Conservation (phyloP, 805 yeast genomes). For the Nakazawaea anatomiae region DNA sequence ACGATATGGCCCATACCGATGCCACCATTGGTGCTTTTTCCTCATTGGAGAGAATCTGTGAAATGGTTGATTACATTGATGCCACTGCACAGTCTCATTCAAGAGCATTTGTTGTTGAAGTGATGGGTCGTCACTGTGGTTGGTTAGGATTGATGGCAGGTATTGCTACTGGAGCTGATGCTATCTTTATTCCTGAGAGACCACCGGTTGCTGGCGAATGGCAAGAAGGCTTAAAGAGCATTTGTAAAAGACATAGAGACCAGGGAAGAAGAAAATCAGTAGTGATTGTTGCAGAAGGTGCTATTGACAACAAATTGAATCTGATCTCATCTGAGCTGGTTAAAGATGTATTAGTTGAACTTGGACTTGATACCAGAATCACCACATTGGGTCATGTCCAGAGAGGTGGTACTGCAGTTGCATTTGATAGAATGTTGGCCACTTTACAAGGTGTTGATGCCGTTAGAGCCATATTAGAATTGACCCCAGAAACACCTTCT, state of each 20-base stretch:
- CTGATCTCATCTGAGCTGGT: slow-evolving; percentile 81
- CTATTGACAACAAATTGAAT: slow-evolving; percentile 72
- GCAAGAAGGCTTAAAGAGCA: slow-evolving; percentile 72
- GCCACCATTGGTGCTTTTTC: slow-evolving; percentile 96
- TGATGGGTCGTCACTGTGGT: slow-evolving; percentile 99
- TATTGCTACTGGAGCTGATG: slow-evolving; percentile 93
- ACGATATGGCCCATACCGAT: slow-evolving; percentile 97
- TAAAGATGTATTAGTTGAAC: slow-evolving; percentile 70
- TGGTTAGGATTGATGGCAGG: slow-evolving; percentile 99
- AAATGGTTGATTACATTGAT: slow-evolving; percentile 92
- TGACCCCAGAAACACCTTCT: slow-evolving; percentile 87
- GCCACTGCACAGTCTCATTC: slow-evolving; percentile 97
- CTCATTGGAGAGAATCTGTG: slow-evolving; percentile 86
- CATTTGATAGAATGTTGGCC: slow-evolving; percentile 85
- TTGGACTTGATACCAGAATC: slow-evolving; percentile 91
- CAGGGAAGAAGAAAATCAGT: slow-evolving; percentile 92
- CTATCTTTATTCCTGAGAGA: slow-evolving; percentile 88
- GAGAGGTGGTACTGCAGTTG: slow-evolving; percentile 98
- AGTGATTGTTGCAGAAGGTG: slow-evolving; percentile 98
- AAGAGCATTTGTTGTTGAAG: slow-evolving; percentile 96
- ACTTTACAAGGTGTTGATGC: slow-evolving; percentile 98
- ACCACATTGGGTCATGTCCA: slow-evolving; percentile 97
- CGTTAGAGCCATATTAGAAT: slow-evolving; percentile 82
- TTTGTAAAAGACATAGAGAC: slow-evolving; percentile 72
- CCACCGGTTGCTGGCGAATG: slow-evolving; percentile 74